phyloP scores from a whole-genome alignment of 2,329 filamentous ascomycete genomes.

The Neophaeococcomyces aloes region DNA sequence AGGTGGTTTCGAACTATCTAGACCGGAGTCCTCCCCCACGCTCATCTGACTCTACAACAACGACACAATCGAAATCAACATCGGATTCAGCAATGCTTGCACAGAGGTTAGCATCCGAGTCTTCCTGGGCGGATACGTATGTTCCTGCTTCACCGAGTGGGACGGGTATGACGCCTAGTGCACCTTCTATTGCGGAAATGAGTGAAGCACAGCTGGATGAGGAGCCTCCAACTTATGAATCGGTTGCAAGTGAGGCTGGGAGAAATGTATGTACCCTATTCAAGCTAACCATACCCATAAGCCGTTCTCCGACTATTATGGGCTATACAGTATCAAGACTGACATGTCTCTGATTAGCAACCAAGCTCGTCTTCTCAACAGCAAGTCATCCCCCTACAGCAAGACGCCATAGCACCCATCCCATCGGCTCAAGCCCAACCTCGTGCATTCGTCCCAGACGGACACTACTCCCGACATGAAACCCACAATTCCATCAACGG shows the following conservation, averaged over 20 bases:
- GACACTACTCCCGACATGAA: constrained; percentile 13
- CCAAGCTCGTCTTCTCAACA: no score
- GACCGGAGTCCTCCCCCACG: background rate
- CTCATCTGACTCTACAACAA: background rate
- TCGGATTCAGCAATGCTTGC: constrained; percentile 2
- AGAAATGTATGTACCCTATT: no score
- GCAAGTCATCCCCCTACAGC: no score
- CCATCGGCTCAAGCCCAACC: background rate
- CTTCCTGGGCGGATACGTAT: constrained; percentile 8
- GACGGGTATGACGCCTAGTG: background rate
- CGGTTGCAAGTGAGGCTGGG: constrained; percentile 1
- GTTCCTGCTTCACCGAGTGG: background rate
- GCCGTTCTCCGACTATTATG: no score
- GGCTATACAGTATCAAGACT: no score
- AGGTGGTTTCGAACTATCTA: constrained; percentile 5
- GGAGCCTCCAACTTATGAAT: constrained; percentile 5
- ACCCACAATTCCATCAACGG: constrained; percentile 23
- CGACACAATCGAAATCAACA: background rate
- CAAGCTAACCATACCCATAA: no score
- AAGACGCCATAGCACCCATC: no score
- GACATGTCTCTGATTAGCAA: no score
- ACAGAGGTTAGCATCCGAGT: constrained; percentile 7
- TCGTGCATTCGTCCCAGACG: background rate
- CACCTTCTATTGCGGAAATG: background rate
- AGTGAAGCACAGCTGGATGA: constrained; percentile 1